These are phyloP conservation scores for Dalbergia cultrata DNA, from an alignment of 306 rosid genomes.

Conservation along the genomic window DNA sequence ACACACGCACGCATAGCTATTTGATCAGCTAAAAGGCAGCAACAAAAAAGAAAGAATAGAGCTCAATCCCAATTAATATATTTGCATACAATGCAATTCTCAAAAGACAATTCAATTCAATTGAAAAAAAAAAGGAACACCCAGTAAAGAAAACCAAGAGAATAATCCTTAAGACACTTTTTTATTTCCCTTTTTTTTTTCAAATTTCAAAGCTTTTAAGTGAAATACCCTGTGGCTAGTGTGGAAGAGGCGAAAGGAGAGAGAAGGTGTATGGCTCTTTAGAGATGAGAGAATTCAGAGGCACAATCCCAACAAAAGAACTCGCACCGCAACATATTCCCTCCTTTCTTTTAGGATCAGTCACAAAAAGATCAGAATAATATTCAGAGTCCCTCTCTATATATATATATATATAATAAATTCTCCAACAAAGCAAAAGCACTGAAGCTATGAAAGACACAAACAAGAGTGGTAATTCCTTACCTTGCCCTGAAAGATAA, in stretches of 20 bases:
- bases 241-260: slow-evolving; percentile 81
- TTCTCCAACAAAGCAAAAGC: neutral
- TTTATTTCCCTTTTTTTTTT: neutral
- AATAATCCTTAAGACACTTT: too few species aligned
- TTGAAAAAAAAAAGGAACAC: neutral
- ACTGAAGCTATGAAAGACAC: neutral
- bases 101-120: neutral
- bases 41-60: neutral
- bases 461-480: slow-evolving; percentile 19
- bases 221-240: slow-evolving; percentile 82
- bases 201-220: neutral
- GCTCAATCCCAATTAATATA: neutral
- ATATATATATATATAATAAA: too few species aligned
- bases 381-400: neutral
- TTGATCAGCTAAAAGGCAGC: neutral
- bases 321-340: slow-evolving; percentile 70
- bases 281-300: slow-evolving; percentile 33
- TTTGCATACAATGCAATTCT: neutral
- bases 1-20: neutral
- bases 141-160: slow-evolving; percentile 1
- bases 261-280: slow-evolving; percentile 65
- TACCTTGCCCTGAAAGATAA: slow-evolving; percentile 31
- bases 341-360: neutral
- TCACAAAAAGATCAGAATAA: neutral
- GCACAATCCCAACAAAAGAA: slow-evolving; percentile 67